Evolutionary conservation across 495 filamentous ascomycete species (phyloP), one percentile per base, ranked within the genome.

Genomic region (Penicillium tannophilum): DNA sequence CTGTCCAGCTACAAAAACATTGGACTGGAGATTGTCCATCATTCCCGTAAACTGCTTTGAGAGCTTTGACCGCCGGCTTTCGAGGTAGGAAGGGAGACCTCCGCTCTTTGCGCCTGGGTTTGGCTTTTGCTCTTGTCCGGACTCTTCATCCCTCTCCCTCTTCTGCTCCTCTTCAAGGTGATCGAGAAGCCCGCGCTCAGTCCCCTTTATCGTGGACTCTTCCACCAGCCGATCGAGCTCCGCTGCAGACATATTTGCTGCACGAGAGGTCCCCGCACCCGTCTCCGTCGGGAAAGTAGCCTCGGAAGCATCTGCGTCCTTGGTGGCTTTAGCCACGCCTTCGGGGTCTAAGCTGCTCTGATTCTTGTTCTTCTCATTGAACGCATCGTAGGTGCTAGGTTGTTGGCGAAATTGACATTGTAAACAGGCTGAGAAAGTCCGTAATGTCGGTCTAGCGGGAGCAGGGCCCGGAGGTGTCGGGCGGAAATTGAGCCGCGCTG

Each of bases 11-110:
- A 86, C 82, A 61, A 95, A 90, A 35, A 92, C 78, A 59, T 92
- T 91, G 24, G 90, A 85, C 68, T 96, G 91, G 24, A 97, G 68
- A 58, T 90, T 84, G 74, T 98, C 94, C 90, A 97, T 96, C 63
- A 96, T 72, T 49, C 80, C 67, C 48, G 82, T 85, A 68, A 97
- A 87, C 58, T 87, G 84, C 60, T 88, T 90, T 6, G 89, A 88
- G 44, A 91, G 65, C 54, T 85, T 74, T 53, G 86, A 90, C 71
- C 93, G 83, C 23, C 86, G 86, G 49, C 79, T 76, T 67, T 96
- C 93, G 61, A 83, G 70, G 59, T 88, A 82, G 1, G 93, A 97
- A 23, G 94, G 93, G 26, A 97, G 85, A 19, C 73, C 70, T 4
- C 76, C 72, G 12, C 54, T 60, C 24, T 55, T 52, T 43, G 31